Percentiles rank a stretch among this genome's conserved stretches.
phyloP scores from a whole-genome alignment of 2,329 filamentous ascomycete genomes.

The Cladosporium sp. region DNA sequence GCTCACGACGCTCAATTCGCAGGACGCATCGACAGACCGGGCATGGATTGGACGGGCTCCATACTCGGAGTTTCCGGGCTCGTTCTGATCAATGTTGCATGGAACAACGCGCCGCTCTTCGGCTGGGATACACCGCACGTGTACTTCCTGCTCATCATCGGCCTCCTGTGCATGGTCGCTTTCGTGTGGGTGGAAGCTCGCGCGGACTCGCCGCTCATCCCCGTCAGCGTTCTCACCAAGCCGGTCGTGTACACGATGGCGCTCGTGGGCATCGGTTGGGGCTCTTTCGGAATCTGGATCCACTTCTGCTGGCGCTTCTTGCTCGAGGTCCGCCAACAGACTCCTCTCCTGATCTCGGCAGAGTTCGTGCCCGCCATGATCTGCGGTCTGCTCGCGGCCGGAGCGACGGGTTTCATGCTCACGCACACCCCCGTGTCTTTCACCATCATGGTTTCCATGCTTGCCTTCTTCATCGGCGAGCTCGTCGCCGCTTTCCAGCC shows the following conservation, averaged over 20 bases:
- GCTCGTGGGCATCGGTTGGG: constrained; percentile 29
- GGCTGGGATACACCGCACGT: constrained; percentile 29
- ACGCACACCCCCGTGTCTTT: constrained; percentile 35
- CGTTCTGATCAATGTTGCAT: constrained; percentile 30
- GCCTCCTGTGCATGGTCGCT: constrained; percentile 24
- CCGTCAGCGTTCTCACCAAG: constrained; percentile 23
- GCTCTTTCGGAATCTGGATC: constrained; percentile 34
- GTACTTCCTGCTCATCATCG: constrained; percentile 28
- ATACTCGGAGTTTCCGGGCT: constrained; percentile 28
- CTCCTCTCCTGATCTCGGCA: constrained; percentile 32
- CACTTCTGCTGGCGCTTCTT: constrained; percentile 33
- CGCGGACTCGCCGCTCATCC: constrained; percentile 23
- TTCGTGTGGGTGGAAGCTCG: constrained; percentile 29
- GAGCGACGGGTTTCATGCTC: constrained; percentile 35
- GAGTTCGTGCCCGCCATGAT: constrained; percentile 32
- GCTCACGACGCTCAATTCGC: constrained; percentile 19
- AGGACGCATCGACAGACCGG: constrained; percentile 13
- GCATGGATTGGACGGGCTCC: constrained; percentile 26
- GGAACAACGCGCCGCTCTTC: constrained; percentile 31
- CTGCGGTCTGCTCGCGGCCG: constrained; percentile 33
- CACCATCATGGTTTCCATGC: constrained; percentile 36
- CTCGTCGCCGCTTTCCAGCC: constrained; percentile 46
- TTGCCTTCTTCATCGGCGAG: constrained; percentile 40
- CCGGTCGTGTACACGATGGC: constrained; percentile 26
- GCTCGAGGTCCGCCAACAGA: constrained; percentile 27